Conservation (phyloP, 805 yeast genomes). For the Lipomyces starkeyi region DNA sequence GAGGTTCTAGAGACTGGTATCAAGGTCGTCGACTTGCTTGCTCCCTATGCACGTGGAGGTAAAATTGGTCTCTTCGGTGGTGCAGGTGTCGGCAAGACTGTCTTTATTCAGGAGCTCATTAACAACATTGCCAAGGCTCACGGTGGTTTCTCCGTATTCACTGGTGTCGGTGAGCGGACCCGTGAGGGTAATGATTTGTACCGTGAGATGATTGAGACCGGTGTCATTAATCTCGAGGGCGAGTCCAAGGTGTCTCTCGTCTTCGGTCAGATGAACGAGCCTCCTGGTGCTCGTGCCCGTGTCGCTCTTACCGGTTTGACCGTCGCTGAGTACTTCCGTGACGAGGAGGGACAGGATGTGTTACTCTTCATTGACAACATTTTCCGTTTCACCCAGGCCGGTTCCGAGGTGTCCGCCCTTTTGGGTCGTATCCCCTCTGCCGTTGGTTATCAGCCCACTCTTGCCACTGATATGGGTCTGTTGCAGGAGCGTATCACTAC, state of each 20-base stretch:
- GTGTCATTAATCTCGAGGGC: constrained; percentile 99
- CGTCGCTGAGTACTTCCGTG: constrained; percentile 99
- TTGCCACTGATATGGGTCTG: constrained; percentile 99
- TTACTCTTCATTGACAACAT: constrained; percentile 98
- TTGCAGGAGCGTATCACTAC: constrained; percentile 99
- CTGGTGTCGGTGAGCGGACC: constrained; percentile 99
- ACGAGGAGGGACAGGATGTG: constrained; percentile 99
- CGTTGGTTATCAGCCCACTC: constrained; percentile 99
- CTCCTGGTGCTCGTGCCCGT: constrained; percentile 99
- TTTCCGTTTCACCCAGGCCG: constrained; percentile 99
- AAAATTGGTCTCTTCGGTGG: constrained; percentile 99
- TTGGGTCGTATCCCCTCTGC: constrained; percentile 99
- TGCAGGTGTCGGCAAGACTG: constrained; percentile 99
- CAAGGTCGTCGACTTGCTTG: constrained; percentile 98
- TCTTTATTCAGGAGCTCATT: constrained; percentile 98
- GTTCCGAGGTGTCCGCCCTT: constrained; percentile 99
- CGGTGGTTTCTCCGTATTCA: constrained; percentile 99
- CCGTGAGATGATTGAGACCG: constrained; percentile 99
- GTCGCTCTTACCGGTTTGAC: constrained; percentile 99
- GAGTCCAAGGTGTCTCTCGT: constrained; percentile 99
- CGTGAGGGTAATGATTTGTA: constrained; percentile 99
- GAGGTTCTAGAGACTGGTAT: constrained; percentile 99
- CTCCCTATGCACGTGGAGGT: constrained; percentile 99
- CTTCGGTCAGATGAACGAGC: constrained; percentile 99
- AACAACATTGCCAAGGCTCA: constrained; percentile 99